A percentile compares a stretch with the other conserved stretches of the same genome.
phyloP scores from a whole-genome alignment of 371 early-diverging fungal genomes.

The Mortierella sp. region DNA sequence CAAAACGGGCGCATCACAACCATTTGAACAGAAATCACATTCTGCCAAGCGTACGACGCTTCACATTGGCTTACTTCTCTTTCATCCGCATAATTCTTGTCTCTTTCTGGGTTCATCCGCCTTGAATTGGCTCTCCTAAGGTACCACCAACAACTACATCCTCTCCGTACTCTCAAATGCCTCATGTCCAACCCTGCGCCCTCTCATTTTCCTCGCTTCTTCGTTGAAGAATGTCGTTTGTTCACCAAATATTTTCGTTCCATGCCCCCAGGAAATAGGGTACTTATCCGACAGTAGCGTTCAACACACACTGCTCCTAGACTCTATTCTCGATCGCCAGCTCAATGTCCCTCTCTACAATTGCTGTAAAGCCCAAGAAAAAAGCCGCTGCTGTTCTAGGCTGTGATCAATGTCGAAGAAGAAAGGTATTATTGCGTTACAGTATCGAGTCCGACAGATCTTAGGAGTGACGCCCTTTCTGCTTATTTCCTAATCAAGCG shows the following conservation, averaged over 20 bases:
- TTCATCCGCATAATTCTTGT: background rate
- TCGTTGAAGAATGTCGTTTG: too few relatives aligned
- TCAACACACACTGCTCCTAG: background rate
- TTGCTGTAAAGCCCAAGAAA: constrained; percentile 37
- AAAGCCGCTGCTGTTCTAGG: constrained; percentile 32
- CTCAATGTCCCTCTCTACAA: constrained; percentile 13
- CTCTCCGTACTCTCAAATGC: too few relatives aligned
- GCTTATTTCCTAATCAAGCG: background rate
- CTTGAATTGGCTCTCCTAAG: background rate
- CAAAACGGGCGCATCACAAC: background rate
- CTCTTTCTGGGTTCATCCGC: background rate
- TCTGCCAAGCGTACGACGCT: background rate
- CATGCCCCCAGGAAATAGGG: too few relatives aligned
- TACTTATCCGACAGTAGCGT: too few relatives aligned
- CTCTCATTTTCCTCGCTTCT: too few relatives aligned
- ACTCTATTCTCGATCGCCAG: background rate
- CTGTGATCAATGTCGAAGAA: constrained; percentile 53
- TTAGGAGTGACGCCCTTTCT: background rate
- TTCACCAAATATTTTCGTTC: too few relatives aligned
- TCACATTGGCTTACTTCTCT: background rate
- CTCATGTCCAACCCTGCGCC: too few relatives aligned
- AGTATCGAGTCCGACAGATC: background rate
- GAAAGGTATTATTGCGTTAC: constrained; percentile 34
- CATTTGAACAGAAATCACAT: background rate
- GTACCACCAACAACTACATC: too few relatives aligned